Percentiles rank a stretch among this genome's conserved stretches.
Conservation (phyloP, 2,329 filamentous ascomycete genomes). For the Ambrosiella cleistominuta region DNA sequence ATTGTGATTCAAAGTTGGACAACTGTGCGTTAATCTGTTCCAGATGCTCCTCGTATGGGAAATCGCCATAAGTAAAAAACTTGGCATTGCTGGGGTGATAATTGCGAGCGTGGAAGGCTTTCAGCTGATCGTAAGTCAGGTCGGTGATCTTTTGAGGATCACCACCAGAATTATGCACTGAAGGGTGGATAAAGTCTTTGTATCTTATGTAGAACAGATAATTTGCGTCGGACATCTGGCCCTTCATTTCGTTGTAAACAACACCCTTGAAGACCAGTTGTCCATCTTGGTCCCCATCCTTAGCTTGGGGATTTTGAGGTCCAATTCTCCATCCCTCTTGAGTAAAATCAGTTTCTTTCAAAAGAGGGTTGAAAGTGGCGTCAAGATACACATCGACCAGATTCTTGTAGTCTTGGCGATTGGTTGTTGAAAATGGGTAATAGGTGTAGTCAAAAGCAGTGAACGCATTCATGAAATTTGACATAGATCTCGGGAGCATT, state of each 20-base stretch:
- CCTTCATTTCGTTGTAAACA: conserved; percentile 99
- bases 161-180: conserved; percentile 89
- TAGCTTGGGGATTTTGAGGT: conserved; percentile 63
- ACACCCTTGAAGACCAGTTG: conserved; percentile 89
- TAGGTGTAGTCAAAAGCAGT: conserved; percentile 92
- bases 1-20: conserved; percentile 53
- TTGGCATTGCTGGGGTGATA: conserved; percentile 98
- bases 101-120: conserved; percentile 74
- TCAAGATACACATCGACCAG: conserved; percentile 94
- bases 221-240: conserved; percentile 91
- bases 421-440: conserved; percentile 95
- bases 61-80: conserved; percentile 85
- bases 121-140: conserved; percentile 76
- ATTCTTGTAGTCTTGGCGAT: conserved; percentile 86
- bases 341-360: conserved; percentile 81
- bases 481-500: conserved; percentile 95
- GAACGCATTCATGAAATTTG: conserved; percentile 99
- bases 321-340: conserved; percentile 96
- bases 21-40: conserved; percentile 61
- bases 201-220: conserved; percentile 94
- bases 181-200: conserved; percentile 84
- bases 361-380: conserved; percentile 72
- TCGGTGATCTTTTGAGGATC: conserved; percentile 95
- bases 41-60: conserved; percentile 69
- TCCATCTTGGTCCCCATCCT: conserved; percentile 36